Evolutionary conservation across 2,329 filamentous ascomycete species (phyloP).

Genomic region (Sarocladiaceae sp.): DNA sequence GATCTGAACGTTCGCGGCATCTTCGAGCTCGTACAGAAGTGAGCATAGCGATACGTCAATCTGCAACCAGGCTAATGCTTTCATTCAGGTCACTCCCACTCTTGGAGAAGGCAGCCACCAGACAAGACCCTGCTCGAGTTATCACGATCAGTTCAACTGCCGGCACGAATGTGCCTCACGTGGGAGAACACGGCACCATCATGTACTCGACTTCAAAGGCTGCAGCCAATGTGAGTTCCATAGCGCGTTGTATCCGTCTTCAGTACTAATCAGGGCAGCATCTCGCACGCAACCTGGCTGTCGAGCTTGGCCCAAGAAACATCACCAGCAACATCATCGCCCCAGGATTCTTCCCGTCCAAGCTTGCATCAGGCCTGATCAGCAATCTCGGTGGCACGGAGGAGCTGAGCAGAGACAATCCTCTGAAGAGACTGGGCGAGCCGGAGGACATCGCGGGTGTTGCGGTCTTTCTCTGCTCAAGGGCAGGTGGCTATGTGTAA

Average conservation of each 20-base stretch:
- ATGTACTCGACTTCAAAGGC: constrained; percentile 65
- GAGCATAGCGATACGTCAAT: constrained; percentile 4
- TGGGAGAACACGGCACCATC: constrained; percentile 56
- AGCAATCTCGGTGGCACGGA: constrained; percentile 51
- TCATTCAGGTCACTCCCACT: constrained; percentile 23
- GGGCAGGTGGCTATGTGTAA: constrained; percentile 44
- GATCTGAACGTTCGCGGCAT: constrained; percentile 66
- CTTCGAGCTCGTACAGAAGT: constrained; percentile 61
- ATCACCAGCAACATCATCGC: constrained; percentile 63
- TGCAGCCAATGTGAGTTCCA: constrained; percentile 38
- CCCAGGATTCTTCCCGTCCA: constrained; percentile 63
- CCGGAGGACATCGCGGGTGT: constrained; percentile 56
- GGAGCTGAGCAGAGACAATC: constrained; percentile 41
- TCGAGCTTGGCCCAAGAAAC: constrained; percentile 59
- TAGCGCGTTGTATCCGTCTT: too few relatives aligned
- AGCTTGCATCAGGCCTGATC: constrained; percentile 61
- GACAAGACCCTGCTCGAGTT: constrained; percentile 51
- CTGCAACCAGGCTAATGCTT: neutral
- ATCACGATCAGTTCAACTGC: constrained; percentile 62
- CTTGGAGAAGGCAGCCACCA: constrained; percentile 36
- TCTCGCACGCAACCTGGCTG: constrained; percentile 53
- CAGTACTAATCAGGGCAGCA: constrained; percentile 35
- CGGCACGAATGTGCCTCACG: constrained; percentile 53
- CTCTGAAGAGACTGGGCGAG: constrained; percentile 47
- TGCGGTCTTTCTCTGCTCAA: constrained; percentile 50